Conservation (phyloP, 2,329 filamentous ascomycete genomes). For the Colletotrichum acutatum region DNA sequence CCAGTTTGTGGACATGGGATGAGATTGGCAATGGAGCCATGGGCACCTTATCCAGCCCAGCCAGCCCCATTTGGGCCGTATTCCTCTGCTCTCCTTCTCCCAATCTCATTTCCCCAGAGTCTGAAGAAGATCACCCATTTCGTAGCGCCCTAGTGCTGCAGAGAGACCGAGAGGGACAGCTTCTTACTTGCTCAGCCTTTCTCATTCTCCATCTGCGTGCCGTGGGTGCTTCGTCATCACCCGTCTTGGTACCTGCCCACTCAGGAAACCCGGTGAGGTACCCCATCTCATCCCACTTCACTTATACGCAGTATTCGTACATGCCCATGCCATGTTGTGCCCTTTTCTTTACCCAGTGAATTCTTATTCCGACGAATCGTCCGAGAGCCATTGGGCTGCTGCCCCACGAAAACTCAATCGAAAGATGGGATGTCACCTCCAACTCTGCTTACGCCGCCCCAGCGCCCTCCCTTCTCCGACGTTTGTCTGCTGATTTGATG, state of each 20-base stretch:
- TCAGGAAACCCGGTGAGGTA: conserved; percentile 27
- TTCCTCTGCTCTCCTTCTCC: neutral
- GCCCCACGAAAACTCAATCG: conserved; percentile 22
- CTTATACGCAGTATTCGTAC: no score
- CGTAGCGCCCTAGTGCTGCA: neutral
- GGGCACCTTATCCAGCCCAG: conserved; percentile 19
- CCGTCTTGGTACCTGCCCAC: conserved; percentile 28
- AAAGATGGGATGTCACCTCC: conserved; percentile 15
- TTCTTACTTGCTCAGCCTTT: neutral
- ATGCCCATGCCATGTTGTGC: no score
- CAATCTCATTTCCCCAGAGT: conserved; percentile 1
- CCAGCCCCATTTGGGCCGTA: conserved; percentile 8
- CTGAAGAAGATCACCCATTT: conserved; percentile 14
- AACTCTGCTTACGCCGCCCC: neutral
- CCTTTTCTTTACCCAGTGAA: no score
- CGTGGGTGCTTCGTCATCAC: conserved; percentile 19
- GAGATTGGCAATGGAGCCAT: conserved; percentile 2
- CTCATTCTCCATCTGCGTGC: neutral
- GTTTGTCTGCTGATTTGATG: conserved; percentile 17
- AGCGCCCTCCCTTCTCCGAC: neutral
- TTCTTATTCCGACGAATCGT: neutral
- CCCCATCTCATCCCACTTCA: neutral
- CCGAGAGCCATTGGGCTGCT: neutral
- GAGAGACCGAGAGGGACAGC: neutral
- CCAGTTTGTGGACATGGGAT: neutral